Evolutionary conservation across 768 basidiomycete genomes (phyloP).

Genomic region (Leccinum disarticulatum): DNA sequence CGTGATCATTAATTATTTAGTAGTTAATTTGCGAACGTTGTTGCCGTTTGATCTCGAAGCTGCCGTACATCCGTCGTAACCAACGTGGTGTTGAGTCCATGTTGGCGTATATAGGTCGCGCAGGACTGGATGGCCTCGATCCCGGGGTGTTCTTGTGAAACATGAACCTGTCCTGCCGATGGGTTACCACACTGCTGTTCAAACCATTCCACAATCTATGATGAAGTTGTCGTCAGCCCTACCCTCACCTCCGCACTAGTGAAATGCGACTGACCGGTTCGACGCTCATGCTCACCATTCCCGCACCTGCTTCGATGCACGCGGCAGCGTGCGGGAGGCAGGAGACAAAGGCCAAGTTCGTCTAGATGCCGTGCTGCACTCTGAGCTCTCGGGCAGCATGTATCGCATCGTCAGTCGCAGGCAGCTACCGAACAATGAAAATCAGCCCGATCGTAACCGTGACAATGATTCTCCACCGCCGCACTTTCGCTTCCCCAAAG

Average conservation of each 20-base stretch:
- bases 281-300: constrained; percentile 50
- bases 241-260: not conserved
- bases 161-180: not conserved
- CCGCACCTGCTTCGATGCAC: constrained; percentile 53
- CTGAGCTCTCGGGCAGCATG: constrained; percentile 44
- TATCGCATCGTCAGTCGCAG: constrained; percentile 57
- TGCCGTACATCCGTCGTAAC: constrained; percentile 43
- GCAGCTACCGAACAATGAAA: constrained; percentile 39
- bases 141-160: constrained; percentile 38
- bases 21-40: too few species aligned
- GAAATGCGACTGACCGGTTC: constrained; percentile 39
- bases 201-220: constrained; percentile 43
- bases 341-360: constrained; percentile 54
- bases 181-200: constrained; percentile 31
- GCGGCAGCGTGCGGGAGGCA: constrained; percentile 53
- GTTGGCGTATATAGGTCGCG: constrained; percentile 41
- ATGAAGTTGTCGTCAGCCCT: constrained; percentile 2
- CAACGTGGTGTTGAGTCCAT: constrained; percentile 40
- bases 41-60: not conserved
- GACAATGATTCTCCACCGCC: constrained; percentile 43
- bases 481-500: constrained; percentile 42
- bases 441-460: constrained; percentile 30
- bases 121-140: constrained; percentile 48
- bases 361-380: constrained; percentile 40
- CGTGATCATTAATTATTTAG: too few species aligned